These are phyloP conservation scores for Cylindrotheca fusiformis DNA, from an alignment of 108 stramenopile genomes.

Conservation along the genomic window DNA sequence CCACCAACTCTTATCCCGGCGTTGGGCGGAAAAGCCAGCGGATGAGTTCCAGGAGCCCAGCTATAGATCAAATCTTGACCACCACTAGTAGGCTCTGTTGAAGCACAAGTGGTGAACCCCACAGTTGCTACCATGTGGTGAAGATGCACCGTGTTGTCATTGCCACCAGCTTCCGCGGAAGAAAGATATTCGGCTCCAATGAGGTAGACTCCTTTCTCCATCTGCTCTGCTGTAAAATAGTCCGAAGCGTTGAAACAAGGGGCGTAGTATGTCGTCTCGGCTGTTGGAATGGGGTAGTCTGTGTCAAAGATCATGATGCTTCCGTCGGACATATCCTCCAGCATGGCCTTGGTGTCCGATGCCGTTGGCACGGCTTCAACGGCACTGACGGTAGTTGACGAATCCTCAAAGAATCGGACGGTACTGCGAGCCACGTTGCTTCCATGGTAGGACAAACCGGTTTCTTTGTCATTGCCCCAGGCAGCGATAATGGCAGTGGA, in stretches of 20 bases:
- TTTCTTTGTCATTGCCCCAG: constrained; percentile 42
- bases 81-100: too few species aligned
- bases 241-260: constrained; percentile 38
- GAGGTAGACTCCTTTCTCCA: constrained; percentile 26
- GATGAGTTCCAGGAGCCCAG: constrained; percentile 52
- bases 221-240: too few species aligned
- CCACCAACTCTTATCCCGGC: constrained; percentile 43
- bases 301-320: constrained; percentile 23
- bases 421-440: constrained; percentile 26
- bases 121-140: too few species aligned
- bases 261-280: constrained; percentile 39
- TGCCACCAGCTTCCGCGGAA: too few species aligned
- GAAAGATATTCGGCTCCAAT: too few species aligned
- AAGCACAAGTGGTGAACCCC: too few species aligned
- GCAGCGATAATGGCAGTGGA: constrained; percentile 40
- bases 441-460: constrained; percentile 44
- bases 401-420: constrained; percentile 40
- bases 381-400: too few species aligned
- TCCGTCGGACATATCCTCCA: constrained; percentile 30
- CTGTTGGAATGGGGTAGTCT: constrained; percentile 26
- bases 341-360: constrained; percentile 16
- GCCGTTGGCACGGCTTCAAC: constrained; percentile 7
- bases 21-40: constrained; percentile 31
- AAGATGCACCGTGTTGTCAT: too few species aligned
- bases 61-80: constrained; percentile 17